Evolutionary conservation across 768 basidiomycete genomes (phyloP).

Genomic region (Suillus luteus): DNA sequence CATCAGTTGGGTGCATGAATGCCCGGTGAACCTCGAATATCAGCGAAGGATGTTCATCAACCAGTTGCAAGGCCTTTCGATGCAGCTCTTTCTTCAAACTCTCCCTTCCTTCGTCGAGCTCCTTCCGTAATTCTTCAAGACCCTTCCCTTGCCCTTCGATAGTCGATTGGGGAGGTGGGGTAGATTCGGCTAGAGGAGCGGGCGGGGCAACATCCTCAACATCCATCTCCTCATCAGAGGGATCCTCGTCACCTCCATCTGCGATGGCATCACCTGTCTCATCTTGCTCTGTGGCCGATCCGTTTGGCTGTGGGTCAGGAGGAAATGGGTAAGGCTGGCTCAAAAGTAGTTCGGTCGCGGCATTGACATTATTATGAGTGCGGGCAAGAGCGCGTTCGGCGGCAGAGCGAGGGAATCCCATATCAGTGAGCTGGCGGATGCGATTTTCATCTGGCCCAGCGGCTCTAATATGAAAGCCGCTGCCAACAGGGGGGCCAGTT

Average conservation of each 20-base stretch:
- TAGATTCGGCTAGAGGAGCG: conserved; percentile 20
- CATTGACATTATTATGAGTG: conserved; percentile 83
- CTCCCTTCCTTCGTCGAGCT: conserved; percentile 67
- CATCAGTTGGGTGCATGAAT: conserved; percentile 65
- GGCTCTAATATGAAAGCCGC: conserved; percentile 35
- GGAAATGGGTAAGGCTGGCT: conserved; percentile 78
- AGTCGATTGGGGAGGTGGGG: conserved; percentile 16
- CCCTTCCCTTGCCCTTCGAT: conserved; percentile 39
- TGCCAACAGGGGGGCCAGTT: conserved; percentile 32
- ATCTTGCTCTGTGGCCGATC: conserved; percentile 20
- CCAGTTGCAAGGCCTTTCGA: conserved; percentile 69
- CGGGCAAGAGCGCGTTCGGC: conserved; percentile 83
- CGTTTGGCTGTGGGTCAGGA: conserved; percentile 54
- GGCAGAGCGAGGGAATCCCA: conserved; percentile 94
- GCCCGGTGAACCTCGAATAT: conserved; percentile 87
- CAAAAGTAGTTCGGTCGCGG: conserved; percentile 86
- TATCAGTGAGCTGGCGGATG: conserved; percentile 85
- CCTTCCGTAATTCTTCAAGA: conserved; percentile 63
- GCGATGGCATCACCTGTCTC: conserved; percentile 34
- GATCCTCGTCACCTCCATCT: conserved; percentile 26
- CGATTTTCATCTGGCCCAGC: conserved; percentile 72
- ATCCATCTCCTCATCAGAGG: conserved; percentile 32
- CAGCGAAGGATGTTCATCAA: conserved; percentile 85
- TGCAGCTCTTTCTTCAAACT: conserved; percentile 66
- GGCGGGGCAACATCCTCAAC: conserved; percentile 22